Conservation (phyloP, 768 basidiomycete genomes). For the Harrya chromipes region DNA sequence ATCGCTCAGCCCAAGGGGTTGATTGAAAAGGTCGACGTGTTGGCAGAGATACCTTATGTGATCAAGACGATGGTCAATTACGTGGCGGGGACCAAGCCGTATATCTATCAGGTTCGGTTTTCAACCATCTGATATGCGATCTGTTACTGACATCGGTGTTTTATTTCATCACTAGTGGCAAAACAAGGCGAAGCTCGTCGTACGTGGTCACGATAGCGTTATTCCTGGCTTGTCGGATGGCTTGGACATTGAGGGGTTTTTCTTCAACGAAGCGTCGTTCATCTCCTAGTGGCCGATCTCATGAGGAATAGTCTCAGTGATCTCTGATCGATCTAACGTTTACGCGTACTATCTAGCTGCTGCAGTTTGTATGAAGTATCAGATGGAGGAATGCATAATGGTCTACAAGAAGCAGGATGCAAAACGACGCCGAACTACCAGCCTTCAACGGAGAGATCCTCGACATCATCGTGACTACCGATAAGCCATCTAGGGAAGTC, state of each 20-base stretch:
- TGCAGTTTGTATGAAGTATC: constrained; percentile 1
- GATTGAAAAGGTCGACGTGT: constrained; percentile 90
- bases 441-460: too few species aligned
- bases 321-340: neutral
- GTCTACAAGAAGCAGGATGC: neutral
- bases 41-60: constrained; percentile 92
- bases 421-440: too few species aligned
- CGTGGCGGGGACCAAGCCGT: constrained; percentile 90
- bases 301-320: neutral
- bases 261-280: constrained; percentile 92
- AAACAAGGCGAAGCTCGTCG: constrained; percentile 49
- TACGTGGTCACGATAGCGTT: constrained; percentile 42
- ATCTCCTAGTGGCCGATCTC: constrained; percentile 49
- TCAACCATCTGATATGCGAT: neutral
- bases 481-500: too few species aligned
- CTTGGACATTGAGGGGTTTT: constrained; percentile 54
- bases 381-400: neutral
- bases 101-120: constrained; percentile 80
- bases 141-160: neutral
- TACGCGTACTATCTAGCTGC: constrained; percentile 10
- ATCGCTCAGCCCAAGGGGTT: constrained; percentile 64
- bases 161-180: constrained; percentile 43
- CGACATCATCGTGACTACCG: too few species aligned
- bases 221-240: constrained; percentile 40
- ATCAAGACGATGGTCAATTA: constrained; percentile 92